phyloP scores from a whole-genome alignment of 495 filamentous ascomycete genomes.

The Aspergillus hancockii region DNA sequence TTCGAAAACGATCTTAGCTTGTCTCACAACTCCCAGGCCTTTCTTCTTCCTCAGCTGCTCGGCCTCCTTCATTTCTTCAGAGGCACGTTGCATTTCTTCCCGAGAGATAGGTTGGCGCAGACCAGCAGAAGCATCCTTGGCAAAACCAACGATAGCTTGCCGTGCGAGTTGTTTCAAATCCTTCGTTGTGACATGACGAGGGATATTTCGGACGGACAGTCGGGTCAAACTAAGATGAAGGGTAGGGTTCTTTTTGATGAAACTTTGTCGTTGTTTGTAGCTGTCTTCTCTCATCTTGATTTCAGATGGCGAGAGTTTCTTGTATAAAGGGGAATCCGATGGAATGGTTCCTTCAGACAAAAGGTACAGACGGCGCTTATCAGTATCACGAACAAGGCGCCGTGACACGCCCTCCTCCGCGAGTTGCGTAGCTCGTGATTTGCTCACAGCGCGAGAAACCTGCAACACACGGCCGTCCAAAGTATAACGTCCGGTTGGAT shows the following conservation, averaged over 20 bases:
- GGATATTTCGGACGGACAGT: conserved; percentile 92
- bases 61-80: conserved; percentile 74
- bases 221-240: conserved; percentile 90
- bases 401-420: conserved; percentile 64
- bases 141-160: conserved; percentile 89
- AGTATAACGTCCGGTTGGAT: conserved; percentile 80
- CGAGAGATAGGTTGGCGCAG: conserved; percentile 74
- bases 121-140: conserved; percentile 79
- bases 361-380: conserved; percentile 91
- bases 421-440: conserved; percentile 72
- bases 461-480: conserved; percentile 86
- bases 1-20: conserved; percentile 95
- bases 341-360: conserved; percentile 83
- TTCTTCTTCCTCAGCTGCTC: conserved; percentile 76
- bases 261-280: conserved; percentile 80
- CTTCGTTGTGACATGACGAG: conserved; percentile 79
- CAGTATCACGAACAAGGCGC: conserved; percentile 71
- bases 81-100: conserved; percentile 79
- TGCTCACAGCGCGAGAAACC: conserved; percentile 79
- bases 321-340: conserved; percentile 68
- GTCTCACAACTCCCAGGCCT: conserved; percentile 89
- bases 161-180: conserved; percentile 89
- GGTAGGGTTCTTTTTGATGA: conserved; percentile 86
- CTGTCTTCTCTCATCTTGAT: conserved; percentile 85
- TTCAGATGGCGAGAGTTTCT: conserved; percentile 75